Base-by-base conservation (phyloP, 2,329 filamentous ascomycete species). In the Claviceps fusiformis region DNA sequence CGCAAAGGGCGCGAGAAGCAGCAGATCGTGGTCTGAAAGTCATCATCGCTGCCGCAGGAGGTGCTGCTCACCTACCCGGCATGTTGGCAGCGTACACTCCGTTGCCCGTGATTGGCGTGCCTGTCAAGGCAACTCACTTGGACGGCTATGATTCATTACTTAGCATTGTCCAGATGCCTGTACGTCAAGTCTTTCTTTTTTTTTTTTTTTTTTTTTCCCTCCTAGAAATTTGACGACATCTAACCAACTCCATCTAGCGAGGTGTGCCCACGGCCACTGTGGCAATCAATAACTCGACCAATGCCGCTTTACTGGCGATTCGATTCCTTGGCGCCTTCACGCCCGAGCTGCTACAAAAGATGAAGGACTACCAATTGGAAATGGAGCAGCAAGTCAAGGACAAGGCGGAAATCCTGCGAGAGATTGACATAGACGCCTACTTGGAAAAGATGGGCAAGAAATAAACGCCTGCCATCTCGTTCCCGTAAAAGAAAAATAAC, bases 281-380 rank as follows among this genome's bases (percentile, higher is more conserved):
- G 3, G 86, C 82, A 11, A 89, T 90, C 67, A 88, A 89, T 69
- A 90, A 90, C 70, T 86, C 83, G 29, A 85, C 85, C 55, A 91
- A 90, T 62, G 87, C 87, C 0, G 86, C 82, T 0, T 73, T 89
- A 19, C 70, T 89, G n/a, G 86, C 86, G 0, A 77, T 85, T 24
- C 74, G 85, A 19, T 85, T 89, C 39, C 67, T 90, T 3, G 84
- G 83, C 3, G 68, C 78, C 3, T 74, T 71, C 43, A 78, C 85
- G 56, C 69, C 71, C 15, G 73, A 70, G n/a, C 73, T 86, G n/a
- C 70, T 74, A 52, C 69, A 77, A 56, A 75, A 76, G 61, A 74
- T 87, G 72, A 75, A 75, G 58, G 70, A 74, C 19, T 89, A 87
- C 65, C 79, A 82, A 66, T 69, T 74, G 52, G 74, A 78, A 8